These are phyloP conservation scores for Anacardium occidentale DNA, from an alignment of 345 rosid species.

Conservation along the genomic window DNA sequence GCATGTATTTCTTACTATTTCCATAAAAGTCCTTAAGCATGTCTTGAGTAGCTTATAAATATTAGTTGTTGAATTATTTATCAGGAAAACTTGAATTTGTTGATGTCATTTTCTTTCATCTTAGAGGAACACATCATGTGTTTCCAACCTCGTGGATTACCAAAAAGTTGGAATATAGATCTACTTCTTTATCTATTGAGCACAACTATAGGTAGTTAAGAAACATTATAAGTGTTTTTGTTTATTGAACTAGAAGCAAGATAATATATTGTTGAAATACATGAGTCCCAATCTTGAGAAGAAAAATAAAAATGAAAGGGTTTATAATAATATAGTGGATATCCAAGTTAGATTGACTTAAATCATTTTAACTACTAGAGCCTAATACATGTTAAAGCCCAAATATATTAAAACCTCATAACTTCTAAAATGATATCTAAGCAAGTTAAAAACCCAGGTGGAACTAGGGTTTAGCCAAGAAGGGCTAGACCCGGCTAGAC, in stretches of 20 bases:
- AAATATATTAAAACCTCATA: too few species aligned
- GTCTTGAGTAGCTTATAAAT: neutral
- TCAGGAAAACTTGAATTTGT: neutral
- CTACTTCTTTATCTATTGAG: neutral
- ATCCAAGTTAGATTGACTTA: too few species aligned
- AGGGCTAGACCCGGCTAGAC: too few species aligned
- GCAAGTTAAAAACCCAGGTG: too few species aligned
- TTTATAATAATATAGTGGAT: too few species aligned
- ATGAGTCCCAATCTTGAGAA: too few species aligned
- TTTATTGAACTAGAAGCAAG: neutral
- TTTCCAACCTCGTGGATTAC: neutral
- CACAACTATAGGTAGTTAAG: constrained; percentile 1
- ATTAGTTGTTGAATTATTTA: neutral
- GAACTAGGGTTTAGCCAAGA: too few species aligned
- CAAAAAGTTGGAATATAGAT: neutral
- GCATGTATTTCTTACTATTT: neutral
- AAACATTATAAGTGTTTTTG: neutral
- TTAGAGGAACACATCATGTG: neutral
- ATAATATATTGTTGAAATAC: neutral
- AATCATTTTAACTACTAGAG: too few species aligned
- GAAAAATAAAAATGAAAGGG: too few species aligned
- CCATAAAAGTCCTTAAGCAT: neutral
- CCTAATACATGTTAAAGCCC: too few species aligned
- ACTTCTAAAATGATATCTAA: too few species aligned
- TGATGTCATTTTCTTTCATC: neutral